Evolutionary conservation across 495 filamentous ascomycete genomes (phyloP).

Genomic region (Tuber brumale): DNA sequence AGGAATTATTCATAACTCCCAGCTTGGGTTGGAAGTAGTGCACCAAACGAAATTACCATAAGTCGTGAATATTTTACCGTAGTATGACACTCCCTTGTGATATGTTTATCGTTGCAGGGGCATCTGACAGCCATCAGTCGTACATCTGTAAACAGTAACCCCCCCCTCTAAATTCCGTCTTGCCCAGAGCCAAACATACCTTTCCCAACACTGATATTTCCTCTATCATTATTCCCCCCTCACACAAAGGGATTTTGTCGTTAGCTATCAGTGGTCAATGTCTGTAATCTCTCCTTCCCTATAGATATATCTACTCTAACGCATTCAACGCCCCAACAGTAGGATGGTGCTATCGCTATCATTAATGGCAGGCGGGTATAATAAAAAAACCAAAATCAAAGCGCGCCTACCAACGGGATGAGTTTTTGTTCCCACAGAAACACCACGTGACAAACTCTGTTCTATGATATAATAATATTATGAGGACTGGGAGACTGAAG

Average conservation of each 20-base stretch:
- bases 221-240: not conserved
- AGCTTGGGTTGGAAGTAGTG: not conserved
- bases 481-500: not conserved
- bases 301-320: not conserved
- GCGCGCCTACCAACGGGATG: not conserved
- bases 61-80: not conserved
- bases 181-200: not conserved
- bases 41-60: not conserved
- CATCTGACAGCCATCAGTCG: not conserved
- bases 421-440: not conserved
- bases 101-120: not conserved
- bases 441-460: not conserved
- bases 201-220: too few species aligned
- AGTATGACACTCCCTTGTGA: not conserved
- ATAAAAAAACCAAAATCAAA: not conserved
- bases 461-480: not conserved
- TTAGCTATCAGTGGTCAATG: not conserved
- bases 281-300: not conserved
- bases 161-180: not conserved
- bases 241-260: not conserved
- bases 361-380: not conserved
- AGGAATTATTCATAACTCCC: not conserved
- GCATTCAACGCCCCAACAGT: not conserved
- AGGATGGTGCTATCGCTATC: not conserved
- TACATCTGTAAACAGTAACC: not conserved